Conservation (phyloP, 352 stramenopile genomes). For the Phytophthora podocarpi region DNA sequence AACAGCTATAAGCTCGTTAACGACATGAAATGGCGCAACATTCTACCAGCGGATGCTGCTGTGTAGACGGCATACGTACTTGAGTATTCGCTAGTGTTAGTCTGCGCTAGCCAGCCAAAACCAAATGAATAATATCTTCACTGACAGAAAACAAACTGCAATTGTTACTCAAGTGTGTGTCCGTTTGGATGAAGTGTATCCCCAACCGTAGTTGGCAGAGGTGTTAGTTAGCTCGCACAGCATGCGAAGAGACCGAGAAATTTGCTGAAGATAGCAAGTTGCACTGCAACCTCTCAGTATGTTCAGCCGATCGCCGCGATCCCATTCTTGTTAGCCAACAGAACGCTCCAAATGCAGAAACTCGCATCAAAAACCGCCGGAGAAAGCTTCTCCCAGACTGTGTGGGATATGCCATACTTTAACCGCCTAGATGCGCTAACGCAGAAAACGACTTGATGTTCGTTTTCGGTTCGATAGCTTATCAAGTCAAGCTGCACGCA, state of each 20-base stretch:
- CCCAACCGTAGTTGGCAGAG: neutral
- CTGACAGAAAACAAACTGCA: too few species aligned
- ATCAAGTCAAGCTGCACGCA: neutral
- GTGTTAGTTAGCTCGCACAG: neutral
- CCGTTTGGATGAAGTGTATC: neutral
- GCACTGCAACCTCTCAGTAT: constrained; percentile 17
- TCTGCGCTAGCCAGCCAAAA: too few species aligned
- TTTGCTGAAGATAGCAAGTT: neutral
- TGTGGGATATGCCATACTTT: constrained; percentile 10
- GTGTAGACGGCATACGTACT: too few species aligned
- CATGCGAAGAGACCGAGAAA: constrained; percentile 12
- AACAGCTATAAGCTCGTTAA: constrained; percentile 64
- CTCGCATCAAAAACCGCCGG: constrained; percentile 8
- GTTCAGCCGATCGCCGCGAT: constrained; percentile 13
- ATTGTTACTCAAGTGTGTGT: neutral
- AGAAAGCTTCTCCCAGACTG: too few species aligned
- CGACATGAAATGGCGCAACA: constrained; percentile 43
- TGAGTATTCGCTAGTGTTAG: too few species aligned
- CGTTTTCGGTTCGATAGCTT: constrained; percentile 12
- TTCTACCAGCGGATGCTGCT: constrained; percentile 53
- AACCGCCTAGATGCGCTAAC: neutral
- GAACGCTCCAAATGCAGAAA: constrained; percentile 24
- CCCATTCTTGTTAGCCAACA: constrained; percentile 16
- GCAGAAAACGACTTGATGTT: constrained; percentile 12
- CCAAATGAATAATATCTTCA: too few species aligned